Evolutionary conservation across 257 asterid genomes (phyloP).

Genomic region (Solanum sparsipilum): DNA sequence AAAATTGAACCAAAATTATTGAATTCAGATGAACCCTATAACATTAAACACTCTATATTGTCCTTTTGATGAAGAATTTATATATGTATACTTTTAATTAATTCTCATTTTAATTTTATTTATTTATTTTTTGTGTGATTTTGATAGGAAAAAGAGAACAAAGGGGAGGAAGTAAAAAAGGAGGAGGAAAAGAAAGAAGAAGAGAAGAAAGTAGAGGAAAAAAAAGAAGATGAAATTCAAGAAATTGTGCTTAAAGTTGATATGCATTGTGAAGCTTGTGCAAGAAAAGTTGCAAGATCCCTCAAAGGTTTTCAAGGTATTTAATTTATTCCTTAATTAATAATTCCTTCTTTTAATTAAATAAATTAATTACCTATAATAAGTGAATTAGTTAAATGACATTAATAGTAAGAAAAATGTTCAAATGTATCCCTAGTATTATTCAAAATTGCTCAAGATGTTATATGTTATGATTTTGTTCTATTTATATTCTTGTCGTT

Average conservation of each 20-base stretch:
- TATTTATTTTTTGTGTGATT: not conserved
- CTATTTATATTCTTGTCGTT: not conserved
- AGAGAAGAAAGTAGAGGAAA: slow-evolving; percentile 11
- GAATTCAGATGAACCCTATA: not conserved
- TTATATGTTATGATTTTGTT: not conserved
- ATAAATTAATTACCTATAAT: not conserved
- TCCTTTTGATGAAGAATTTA: not conserved
- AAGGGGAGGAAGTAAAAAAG: not conserved
- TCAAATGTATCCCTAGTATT: not conserved
- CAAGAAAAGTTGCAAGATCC: slow-evolving; percentile 69
- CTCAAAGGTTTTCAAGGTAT: slow-evolving; percentile 74
- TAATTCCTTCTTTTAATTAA: not conserved
- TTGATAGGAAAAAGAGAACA: slow-evolving; percentile 32
- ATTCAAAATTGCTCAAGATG: not conserved
- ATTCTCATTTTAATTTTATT: not conserved
- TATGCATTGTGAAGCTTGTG: slow-evolving; percentile 96
- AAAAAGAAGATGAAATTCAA: slow-evolving; percentile 14
- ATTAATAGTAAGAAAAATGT: not conserved
- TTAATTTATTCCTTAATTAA: not conserved
- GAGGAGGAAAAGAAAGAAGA: not conserved
- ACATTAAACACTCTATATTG: not conserved
- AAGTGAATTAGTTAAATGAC: not conserved
- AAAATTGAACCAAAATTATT: not conserved
- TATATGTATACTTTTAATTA: not conserved
- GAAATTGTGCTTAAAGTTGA: slow-evolving; percentile 80